These are phyloP conservation scores for Ramaria sp. DNA, from an alignment of 768 basidiomycete species.

Conservation along the genomic window DNA sequence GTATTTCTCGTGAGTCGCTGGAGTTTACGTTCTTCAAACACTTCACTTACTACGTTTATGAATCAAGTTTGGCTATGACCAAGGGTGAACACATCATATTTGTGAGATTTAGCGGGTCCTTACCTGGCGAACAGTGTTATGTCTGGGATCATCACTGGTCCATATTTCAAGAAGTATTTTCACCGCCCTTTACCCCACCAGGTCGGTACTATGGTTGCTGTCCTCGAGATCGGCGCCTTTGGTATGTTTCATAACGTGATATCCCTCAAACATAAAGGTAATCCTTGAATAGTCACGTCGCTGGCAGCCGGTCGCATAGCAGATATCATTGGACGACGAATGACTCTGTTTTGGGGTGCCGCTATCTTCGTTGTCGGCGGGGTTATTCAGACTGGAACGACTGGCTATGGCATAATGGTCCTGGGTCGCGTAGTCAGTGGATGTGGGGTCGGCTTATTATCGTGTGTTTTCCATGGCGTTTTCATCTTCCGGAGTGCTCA, in stretches of 20 bases:
- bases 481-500: slow-evolving; percentile 6
- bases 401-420: slow-evolving; percentile 72
- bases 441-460: slow-evolving; percentile 82
- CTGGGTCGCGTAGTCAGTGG: slow-evolving; percentile 75
- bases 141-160: slow-evolving; percentile 86
- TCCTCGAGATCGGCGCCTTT: slow-evolving; percentile 86
- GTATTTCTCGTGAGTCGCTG: slow-evolving; percentile 62
- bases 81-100: slow-evolving; percentile 41
- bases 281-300: slow-evolving; percentile 60
- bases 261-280: slow-evolving; percentile 2
- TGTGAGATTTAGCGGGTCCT: slow-evolving; percentile 10
- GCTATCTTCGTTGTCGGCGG: slow-evolving; percentile 81
- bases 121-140: slow-evolving; percentile 48
- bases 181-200: slow-evolving; percentile 61
- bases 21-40: not conserved
- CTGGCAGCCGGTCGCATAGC: slow-evolving; percentile 82
- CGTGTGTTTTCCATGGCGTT: slow-evolving; percentile 36
- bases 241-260: slow-evolving; percentile 32
- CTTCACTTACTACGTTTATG: slow-evolving; percentile 6
- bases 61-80: slow-evolving; percentile 72
- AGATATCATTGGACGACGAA: slow-evolving; percentile 75
- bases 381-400: slow-evolving; percentile 72
- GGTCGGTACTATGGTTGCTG: slow-evolving; percentile 93
- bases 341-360: slow-evolving; percentile 77
- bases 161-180: slow-evolving; percentile 76